These are phyloP conservation scores for Penicillium freii DNA, from an alignment of 2,329 filamentous ascomycete genomes.

Conservation along the genomic window DNA sequence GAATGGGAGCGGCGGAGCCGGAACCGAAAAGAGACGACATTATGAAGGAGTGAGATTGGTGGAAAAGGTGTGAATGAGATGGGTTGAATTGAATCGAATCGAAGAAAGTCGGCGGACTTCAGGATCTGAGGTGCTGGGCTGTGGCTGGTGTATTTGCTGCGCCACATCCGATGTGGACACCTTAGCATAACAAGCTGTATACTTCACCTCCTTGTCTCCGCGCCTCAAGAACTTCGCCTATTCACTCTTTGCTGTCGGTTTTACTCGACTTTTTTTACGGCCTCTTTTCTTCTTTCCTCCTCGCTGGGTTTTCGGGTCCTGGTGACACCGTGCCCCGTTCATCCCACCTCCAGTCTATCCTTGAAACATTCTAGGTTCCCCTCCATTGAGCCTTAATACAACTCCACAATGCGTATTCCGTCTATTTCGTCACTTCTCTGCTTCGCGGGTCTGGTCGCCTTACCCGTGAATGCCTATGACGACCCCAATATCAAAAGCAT, in stretches of 20 bases:
- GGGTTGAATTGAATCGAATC: constrained; percentile 1
- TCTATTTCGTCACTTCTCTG: constrained; percentile 37
- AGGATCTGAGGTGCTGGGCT: constrained; percentile 9
- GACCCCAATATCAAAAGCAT: constrained; percentile 62
- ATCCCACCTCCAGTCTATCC: constrained; percentile 23
- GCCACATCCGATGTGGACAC: constrained; percentile 22
- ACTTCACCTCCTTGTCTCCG: constrained; percentile 9
- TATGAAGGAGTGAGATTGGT: constrained; percentile 14
- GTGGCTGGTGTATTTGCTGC: constrained; percentile 8
- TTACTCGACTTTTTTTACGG: not conserved
- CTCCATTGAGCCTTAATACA: constrained; percentile 18
- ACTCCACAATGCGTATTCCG: constrained; percentile 33
- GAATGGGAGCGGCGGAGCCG: constrained; percentile 27
- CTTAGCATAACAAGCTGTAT: constrained; percentile 17
- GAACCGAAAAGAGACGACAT: constrained; percentile 44
- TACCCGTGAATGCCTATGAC: constrained; percentile 42
- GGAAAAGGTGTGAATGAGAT: not conserved
- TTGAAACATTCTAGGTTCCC: constrained; percentile 15
- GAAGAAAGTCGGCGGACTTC: constrained; percentile 6
- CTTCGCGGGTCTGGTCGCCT: constrained; percentile 34
- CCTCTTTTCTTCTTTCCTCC: not conserved
- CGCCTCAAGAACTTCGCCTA: constrained; percentile 4
- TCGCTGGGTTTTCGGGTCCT: constrained; percentile 23
- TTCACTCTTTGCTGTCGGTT: constrained; percentile 10
- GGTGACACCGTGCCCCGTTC: constrained; percentile 21